phyloP scores from a whole-genome alignment of 805 yeast genomes.

The Dipodascus geniculatus region DNA sequence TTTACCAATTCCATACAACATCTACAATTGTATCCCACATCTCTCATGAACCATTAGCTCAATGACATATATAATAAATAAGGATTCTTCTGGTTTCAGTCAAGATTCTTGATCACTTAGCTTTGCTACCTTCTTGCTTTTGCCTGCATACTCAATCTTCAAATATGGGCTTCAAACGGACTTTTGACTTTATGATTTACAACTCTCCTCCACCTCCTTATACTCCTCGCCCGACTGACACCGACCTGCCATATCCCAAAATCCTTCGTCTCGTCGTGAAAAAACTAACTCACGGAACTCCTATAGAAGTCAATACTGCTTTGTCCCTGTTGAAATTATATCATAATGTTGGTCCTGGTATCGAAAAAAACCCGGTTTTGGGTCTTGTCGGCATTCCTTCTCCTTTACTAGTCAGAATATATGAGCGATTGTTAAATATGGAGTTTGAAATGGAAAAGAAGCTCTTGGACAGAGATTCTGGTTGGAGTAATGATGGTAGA shows the following conservation, averaged over 20 bases:
- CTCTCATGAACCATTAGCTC: background rate
- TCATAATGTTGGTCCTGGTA: background rate
- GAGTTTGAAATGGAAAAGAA: background rate
- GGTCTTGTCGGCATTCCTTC: background rate
- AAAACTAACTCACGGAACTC: background rate
- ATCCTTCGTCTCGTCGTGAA: background rate
- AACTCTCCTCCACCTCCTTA: background rate
- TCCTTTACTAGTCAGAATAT: background rate
- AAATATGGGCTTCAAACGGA: background rate
- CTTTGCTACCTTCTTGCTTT: too few species aligned
- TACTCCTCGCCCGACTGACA: background rate
- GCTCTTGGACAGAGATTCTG: background rate
- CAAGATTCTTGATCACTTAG: too few species aligned
- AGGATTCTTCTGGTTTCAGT: too few species aligned
- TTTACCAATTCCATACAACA: too few species aligned
- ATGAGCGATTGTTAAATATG: background rate
- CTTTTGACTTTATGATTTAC: background rate
- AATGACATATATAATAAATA: background rate
- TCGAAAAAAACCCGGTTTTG: background rate
- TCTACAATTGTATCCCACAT: background rate
- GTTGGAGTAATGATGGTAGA: background rate
- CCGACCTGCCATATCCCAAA: background rate
- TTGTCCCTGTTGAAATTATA: background rate
- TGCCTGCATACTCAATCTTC: background rate
- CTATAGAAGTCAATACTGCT: background rate